Base-by-base conservation (phyloP, 1,284 basidiomycete genomes). In the Microbotryomycetes sp. region DNA sequence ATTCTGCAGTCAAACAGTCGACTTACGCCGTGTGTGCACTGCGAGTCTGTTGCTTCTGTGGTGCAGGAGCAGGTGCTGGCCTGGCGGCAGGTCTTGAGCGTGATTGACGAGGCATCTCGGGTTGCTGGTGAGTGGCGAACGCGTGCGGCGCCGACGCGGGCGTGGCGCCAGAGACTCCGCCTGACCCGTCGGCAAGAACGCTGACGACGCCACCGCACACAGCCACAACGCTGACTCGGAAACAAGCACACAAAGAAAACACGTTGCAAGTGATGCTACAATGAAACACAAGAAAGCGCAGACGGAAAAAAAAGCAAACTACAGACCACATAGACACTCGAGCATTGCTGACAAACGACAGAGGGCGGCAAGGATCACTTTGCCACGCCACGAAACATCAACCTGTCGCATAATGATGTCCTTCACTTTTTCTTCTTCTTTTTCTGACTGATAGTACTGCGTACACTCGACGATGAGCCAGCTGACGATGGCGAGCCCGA, bases 41-140 rank as follows among this genome's bases (percentile, higher is more conserved):
- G 28, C 61, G 59, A 30, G 57, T 31, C 29, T 61, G 54, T 30
- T 52, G 57, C 24, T 45, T 13, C 23, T 59, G 45, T 18, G 61
- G 46, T 24, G 62, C 51, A 23, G 56, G 23, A 15, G 59, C 52
- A 2, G 58, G 23, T 16, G 60, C 57, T 1, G 61, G 61, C 48
- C 61, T 57, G 21, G 62, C 56, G 21, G 59, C 52, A 13, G 62
- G 62, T 26, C 59, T 55, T n/a, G 64, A 65, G 28, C 64, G 57
- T 30, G 60, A 59, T 35, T 59, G 57, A 31, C 64, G 64, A 26
- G 64, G 64, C 64, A 65, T 65, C 29, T 26, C 35, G 35, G 35
- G 35, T 41, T 9, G n/a, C n/a, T n/a, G n/a, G n/a, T n/a, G n/a
- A n/a, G n/a, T n/a, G n/a, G n/a, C n/a, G n/a, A n/a, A n/a, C n/a